These are phyloP conservation scores for Saturnispora hagleri DNA, from an alignment of 805 yeast genomes.

Conservation along the genomic window DNA sequence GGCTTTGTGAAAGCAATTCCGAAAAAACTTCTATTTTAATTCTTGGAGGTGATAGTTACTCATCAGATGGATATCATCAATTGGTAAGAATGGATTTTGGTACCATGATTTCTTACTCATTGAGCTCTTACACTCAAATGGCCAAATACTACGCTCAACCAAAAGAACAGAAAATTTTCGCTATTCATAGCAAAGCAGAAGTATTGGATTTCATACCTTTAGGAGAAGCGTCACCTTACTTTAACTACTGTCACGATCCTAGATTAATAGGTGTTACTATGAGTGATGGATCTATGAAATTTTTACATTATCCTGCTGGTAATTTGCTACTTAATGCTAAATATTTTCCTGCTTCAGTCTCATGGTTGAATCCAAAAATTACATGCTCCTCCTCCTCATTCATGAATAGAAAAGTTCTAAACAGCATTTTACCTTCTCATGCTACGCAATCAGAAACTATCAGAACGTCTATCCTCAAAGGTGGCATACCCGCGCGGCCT, in stretches of 20 bases:
- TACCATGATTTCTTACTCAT: conserved; percentile 62
- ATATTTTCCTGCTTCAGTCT: conserved; percentile 70
- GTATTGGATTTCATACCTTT: conserved; percentile 44
- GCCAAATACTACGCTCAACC: conserved; percentile 63
- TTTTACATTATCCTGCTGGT: conserved; percentile 51
- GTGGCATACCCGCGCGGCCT: conserved; percentile 65
- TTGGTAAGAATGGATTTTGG: conserved; percentile 67
- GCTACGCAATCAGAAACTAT: background rate
- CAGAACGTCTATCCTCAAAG: conserved; percentile 42
- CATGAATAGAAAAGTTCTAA: conserved; percentile 23
- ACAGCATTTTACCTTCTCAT: conserved; percentile 16
- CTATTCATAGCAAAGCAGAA: conserved; percentile 39
- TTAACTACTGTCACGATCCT: conserved; percentile 76
- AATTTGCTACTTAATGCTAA: conserved; percentile 41
- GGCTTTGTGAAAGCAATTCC: conserved; percentile 78
- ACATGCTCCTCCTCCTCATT: conserved; percentile 46
- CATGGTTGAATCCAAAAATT: conserved; percentile 69
- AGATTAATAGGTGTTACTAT: conserved; percentile 47
- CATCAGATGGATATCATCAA: conserved; percentile 33
- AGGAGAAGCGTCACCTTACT: conserved; percentile 61
- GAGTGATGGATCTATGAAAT: conserved; percentile 56
- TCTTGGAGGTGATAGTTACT: conserved; percentile 54
- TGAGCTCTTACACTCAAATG: conserved; percentile 81
- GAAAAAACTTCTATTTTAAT: conserved; percentile 69
- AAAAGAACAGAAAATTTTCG: conserved; percentile 44